Conservation (phyloP, 495 filamentous ascomycete species). For the Xylaria intraflava region DNA sequence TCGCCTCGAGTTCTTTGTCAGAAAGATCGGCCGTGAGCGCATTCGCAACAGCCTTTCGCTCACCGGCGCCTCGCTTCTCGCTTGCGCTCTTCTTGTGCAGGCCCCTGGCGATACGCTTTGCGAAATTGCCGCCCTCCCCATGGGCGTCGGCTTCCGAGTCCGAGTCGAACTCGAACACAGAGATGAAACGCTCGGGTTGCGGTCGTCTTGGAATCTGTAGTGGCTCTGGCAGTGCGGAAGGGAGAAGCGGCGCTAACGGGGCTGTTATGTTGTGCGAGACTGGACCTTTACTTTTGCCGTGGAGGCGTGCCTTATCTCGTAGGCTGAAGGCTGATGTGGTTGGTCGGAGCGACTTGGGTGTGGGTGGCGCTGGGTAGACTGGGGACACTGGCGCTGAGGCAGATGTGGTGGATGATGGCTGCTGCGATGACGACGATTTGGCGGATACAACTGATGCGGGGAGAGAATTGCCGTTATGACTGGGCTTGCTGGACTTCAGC, state of each 20-base stretch:
- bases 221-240: constrained; percentile 3
- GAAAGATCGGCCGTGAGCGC: constrained; percentile 3
- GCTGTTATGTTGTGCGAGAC: constrained; percentile 5
- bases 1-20: constrained; percentile 4
- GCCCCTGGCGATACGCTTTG: constrained; percentile 22
- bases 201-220: constrained; percentile 8
- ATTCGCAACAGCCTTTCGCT: constrained; percentile 6
- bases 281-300: not conserved
- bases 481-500: constrained; percentile 11
- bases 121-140: constrained; percentile 16
- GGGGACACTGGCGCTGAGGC: constrained; percentile 18
- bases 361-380: constrained; percentile 17
- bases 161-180: constrained; percentile 26
- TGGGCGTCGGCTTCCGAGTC: constrained; percentile 19
- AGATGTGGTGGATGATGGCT: not conserved
- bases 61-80: constrained; percentile 15
- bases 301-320: constrained; percentile 5
- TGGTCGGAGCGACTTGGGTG: constrained; percentile 14
- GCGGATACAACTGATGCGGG: not conserved
- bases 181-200: constrained; percentile 17
- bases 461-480: constrained; percentile 6
- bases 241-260: constrained; percentile 10
- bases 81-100: constrained; percentile 27
- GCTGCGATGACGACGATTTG: not conserved
- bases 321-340: constrained; percentile 19